Evolutionary conservation across 331 rosid species (phyloP), one percentile per base, ranked within the genome.

Genomic region (Quercus lobata): DNA sequence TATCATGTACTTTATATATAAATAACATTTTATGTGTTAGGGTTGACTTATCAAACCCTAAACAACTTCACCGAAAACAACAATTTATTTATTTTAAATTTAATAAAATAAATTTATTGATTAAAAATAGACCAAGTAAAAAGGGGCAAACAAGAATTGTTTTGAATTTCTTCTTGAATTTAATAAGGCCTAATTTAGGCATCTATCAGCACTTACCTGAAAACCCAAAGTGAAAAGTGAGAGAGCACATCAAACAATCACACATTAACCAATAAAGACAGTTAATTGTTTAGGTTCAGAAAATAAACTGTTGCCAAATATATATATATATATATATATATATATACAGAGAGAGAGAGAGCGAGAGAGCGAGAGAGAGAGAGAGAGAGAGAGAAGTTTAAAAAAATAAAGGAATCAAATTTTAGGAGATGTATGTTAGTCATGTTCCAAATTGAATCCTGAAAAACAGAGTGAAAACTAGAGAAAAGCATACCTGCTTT

Each of bases 401-500:
- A 60, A 25, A 22, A 12, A 5, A 60, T 7, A 24, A 24, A 61
- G 68, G 12, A 61, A 25, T 30, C 68, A 61, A 61, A 61, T 61
- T 22, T 61, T 25, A 11, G 34, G 68, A 61, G 29, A 4, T 25
- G 21, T 0, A 10, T 22, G 11, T 30, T 4, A 27, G 16, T 7
- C 29, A 17, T 62, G 19, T 25, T 62, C 19, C 7, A 62, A n/a
- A 24, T 62, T 62, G 69, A 62, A 62, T 62, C n/a, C 37, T 16
- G 19, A 62, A 25, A 32, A 58, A 58, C 16, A 62, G 21, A 27
- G 29, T 25, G 21, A 62, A 62, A 25, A 62, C 37, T 62, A 62
- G 19, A 72, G 41, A 49, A 46, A 54, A 15, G 24, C 76, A 69
- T 82, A 93, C 99, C 98, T 95, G 99, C 85, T 95, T 93, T 69